Base-by-base conservation (phyloP, 2,329 filamentous ascomycete genomes). In the Davidsoniella neocaledoniae region DNA sequence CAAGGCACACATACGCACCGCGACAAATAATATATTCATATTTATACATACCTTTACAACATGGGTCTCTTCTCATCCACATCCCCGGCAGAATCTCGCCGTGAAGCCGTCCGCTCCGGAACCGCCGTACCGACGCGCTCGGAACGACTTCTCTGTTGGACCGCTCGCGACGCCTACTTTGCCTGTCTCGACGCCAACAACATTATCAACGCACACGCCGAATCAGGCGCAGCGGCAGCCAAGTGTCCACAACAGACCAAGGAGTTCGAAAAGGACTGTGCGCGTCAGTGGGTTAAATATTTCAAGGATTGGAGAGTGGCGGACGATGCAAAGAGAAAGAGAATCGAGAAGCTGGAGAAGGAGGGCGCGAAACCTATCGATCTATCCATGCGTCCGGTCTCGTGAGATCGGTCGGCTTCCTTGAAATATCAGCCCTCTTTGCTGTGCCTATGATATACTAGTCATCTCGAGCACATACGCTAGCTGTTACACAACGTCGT, bases 291-390 rank as follows among this genome's bases (percentile, higher is more conserved):
- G 91, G 91, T 95, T 54, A 86, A 87, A 66, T 96, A 98, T 66
- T 98, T 98, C 68, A 95, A 96, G 71, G 88, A 95, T 66, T 83
- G 87, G 68, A 75, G 91, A 59, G 86, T 96, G 36, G 90, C 93
- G 67, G 91, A 98, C 58, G 75, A 84, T 60, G 84, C 94, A 58
- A 86, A 90, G 66, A 81, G 84, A 60, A 72, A 80, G 66, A 83
- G 86, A 21, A 69, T 94, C 56, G 81, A 83, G 58, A 77, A 78
- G 61, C 75, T 94, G 58, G 73, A 82, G 61, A 73, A 72, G 43
- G 81, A 90, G 63, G 83, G 83, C 55, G 85, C 83, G 10, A 69
- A 46, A 43, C 43, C 47, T 38, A 53, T 53, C 39, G 47, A 49
- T 25, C 26, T 53, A 9, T 43, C 29, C 3, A 29, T 52, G 45